Conservation (phyloP, 345 rosid species). For the Murraya paniculata region DNA sequence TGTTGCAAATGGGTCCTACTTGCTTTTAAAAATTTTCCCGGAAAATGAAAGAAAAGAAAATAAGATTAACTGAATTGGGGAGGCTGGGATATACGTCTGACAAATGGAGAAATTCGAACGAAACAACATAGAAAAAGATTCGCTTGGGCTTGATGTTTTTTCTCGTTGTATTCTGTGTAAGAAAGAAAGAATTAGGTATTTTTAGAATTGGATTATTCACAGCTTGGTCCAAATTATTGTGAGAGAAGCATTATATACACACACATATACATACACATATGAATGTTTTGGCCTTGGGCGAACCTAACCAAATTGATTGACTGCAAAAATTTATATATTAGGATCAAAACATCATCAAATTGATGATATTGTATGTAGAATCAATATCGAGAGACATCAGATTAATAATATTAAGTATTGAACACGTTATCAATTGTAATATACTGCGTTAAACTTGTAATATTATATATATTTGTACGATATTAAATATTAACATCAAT, state of each 20-base stretch:
- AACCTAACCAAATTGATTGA: too few relatives aligned
- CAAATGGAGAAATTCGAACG: not conserved
- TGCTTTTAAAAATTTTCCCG: not conserved
- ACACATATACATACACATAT: fast-evolving
- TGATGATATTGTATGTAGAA: too few relatives aligned
- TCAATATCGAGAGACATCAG: too few relatives aligned
- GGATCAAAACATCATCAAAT: too few relatives aligned
- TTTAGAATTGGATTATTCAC: not conserved
- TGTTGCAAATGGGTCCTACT: constrained; percentile 7
- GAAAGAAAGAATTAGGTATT: not conserved
- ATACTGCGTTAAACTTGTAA: too few relatives aligned
- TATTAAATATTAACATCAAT: not conserved
- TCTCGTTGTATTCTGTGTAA: not conserved
- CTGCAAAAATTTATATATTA: too few relatives aligned
- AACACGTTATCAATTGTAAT: too few relatives aligned
- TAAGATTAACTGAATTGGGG: not conserved
- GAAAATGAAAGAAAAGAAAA: not conserved
- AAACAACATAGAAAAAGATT: not conserved
- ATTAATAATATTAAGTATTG: too few relatives aligned
- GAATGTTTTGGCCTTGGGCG: not conserved
- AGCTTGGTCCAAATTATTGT: not conserved
- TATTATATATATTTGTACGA: too few relatives aligned
- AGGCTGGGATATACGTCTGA: not conserved
- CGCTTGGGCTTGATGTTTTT: not conserved
- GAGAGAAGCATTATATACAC: not conserved